Evolutionary conservation across 2,329 filamentous ascomycete species (phyloP).

Genomic region (Clarireedia homoeocarpa): DNA sequence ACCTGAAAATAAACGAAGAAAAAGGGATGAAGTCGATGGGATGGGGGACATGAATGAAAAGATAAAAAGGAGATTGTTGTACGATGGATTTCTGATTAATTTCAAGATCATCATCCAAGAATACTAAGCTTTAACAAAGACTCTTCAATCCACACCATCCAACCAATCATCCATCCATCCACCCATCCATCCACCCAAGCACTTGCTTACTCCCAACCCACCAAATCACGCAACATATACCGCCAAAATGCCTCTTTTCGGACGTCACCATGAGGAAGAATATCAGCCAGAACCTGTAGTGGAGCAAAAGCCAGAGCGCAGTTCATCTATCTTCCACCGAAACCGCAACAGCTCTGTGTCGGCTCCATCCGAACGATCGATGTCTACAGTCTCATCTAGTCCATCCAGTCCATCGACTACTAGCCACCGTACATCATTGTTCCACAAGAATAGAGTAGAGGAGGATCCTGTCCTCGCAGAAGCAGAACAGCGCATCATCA

Average conservation of each 20-base stretch:
- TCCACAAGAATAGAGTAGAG: constrained; percentile 1
- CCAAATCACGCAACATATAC: neutral
- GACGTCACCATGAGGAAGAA: constrained; percentile 3
- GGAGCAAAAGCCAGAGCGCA: constrained; percentile 3
- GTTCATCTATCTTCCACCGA: constrained; percentile 5
- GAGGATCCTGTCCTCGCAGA: constrained; percentile 4
- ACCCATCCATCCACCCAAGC: too few relatives aligned
- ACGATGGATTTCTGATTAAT: neutral
- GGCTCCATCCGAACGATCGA: neutral
- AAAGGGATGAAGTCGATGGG: neutral
- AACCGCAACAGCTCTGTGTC: constrained; percentile 1
- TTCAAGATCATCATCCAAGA: neutral
- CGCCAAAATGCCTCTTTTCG: constrained; percentile 6
- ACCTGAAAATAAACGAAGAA: neutral
- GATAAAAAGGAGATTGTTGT: neutral
- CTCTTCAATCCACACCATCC: neutral
- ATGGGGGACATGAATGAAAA: neutral
- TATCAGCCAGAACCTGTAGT: neutral
- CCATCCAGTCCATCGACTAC: neutral
- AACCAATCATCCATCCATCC: neutral
- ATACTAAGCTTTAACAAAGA: neutral
- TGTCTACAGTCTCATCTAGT: neutral
- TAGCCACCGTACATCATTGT: neutral
- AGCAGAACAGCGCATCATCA: constrained; percentile 5
- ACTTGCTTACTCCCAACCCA: neutral